Conservation (phyloP, 31 red algal species). For the Porphyra umbilicalis region DNA sequence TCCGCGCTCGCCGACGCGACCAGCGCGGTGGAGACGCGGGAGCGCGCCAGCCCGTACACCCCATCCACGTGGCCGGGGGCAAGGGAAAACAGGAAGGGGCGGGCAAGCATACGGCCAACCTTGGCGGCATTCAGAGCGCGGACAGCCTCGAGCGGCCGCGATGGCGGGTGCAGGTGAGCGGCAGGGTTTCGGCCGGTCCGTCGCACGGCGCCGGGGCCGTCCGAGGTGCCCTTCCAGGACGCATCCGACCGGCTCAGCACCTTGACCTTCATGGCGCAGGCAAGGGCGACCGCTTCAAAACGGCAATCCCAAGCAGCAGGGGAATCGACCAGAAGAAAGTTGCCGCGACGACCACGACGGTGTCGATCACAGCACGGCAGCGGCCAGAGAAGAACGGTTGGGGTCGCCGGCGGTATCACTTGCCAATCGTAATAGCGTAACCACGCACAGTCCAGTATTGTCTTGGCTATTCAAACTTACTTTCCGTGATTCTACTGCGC, state of each 20-base stretch:
- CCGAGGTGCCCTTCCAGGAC: conserved; percentile 68
- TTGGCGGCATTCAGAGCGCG: conserved; percentile 91
- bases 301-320: no score
- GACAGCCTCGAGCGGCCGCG: conserved; percentile 74
- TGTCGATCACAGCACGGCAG: no score
- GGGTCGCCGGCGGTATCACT: no score
- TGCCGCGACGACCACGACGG: no score
- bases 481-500: no score
- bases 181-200: conserved; percentile 49
- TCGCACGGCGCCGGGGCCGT: conserved; percentile 29
- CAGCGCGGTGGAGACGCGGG: conserved; percentile 33
- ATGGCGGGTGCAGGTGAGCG: conserved; percentile 64
- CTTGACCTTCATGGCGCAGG: conserved; percentile 64
- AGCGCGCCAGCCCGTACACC: conserved; percentile 66
- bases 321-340: no score
- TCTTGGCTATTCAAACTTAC: no score
- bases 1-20: conserved; percentile 78
- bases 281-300: no score
- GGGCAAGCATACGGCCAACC: conserved; percentile 72
- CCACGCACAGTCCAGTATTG: no score
- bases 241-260: conserved; percentile 84
- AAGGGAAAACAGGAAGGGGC: conserved; percentile 81
- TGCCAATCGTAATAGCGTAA: no score
- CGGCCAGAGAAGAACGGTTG: no score
- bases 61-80: conserved; percentile 84